Percentiles rank a stretch among this genome's conserved stretches.
Evolutionary conservation across 805 yeast species (phyloP).

Genomic region (Suhomyces vadensis): DNA sequence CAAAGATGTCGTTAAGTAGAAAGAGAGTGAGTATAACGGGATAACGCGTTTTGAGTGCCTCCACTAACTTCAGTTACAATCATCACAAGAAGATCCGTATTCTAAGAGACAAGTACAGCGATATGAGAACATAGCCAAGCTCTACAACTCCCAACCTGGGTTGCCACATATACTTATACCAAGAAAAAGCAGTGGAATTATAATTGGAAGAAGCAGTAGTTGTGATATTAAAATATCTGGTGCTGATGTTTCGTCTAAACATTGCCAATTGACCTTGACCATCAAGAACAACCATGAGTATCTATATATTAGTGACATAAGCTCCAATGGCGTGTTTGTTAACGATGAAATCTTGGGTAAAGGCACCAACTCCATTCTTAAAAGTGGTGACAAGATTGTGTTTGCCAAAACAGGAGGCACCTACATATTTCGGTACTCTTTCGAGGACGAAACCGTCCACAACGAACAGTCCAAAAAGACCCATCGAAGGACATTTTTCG

Average conservation of each 20-base stretch:
- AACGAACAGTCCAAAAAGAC: slow-evolving; percentile 16
- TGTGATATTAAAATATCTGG: slow-evolving; percentile 59
- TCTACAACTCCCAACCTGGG: slow-evolving; percentile 21
- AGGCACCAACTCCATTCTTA: slow-evolving; percentile 49
- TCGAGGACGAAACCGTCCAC: slow-evolving; percentile 28
- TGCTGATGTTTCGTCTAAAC: slow-evolving; percentile 64
- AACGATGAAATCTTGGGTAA: slow-evolving; percentile 57
- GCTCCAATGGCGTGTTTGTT: slow-evolving; percentile 67
- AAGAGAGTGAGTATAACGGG: slow-evolving; percentile 24
- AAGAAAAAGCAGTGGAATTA: slow-evolving; percentile 24
- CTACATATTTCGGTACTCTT: slow-evolving; percentile 49
- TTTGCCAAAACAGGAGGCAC: slow-evolving; percentile 55
- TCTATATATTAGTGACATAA: slow-evolving; percentile 54
- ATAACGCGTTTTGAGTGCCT: background rate
- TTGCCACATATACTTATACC: slow-evolving; percentile 26
- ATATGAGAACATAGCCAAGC: slow-evolving; percentile 23
- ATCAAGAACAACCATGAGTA: slow-evolving; percentile 32
- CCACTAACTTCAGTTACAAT: slow-evolving; percentile 1
- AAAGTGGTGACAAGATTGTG: slow-evolving; percentile 63
- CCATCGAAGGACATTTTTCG: slow-evolving; percentile 48
- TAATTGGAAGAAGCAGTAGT: slow-evolving; percentile 57
- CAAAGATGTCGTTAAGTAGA: slow-evolving; percentile 24
- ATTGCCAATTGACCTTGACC: slow-evolving; percentile 54
- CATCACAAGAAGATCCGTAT: slow-evolving; percentile 7
- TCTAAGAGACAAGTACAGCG: slow-evolving; percentile 19